These are phyloP conservation scores for Leccinum ponderosum DNA, from an alignment of 1,284 basidiomycete genomes.

Conservation along the genomic window DNA sequence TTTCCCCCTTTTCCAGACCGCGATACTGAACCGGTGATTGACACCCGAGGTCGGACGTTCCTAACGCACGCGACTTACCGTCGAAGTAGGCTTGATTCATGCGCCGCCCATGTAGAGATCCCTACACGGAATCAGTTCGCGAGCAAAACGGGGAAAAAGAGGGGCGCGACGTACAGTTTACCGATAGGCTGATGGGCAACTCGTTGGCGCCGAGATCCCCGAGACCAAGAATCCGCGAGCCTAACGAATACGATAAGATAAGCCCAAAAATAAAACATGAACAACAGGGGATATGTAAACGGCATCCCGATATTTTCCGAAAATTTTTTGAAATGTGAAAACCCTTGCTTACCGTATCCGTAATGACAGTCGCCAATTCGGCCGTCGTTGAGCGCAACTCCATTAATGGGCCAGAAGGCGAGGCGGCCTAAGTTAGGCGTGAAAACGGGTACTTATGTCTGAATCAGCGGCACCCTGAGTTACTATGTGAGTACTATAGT, in stretches of 20 bases:
- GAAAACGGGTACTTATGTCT: no score
- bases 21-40: slow-evolving; percentile 82
- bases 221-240: slow-evolving; percentile 78
- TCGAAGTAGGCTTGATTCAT: slow-evolving; percentile 54
- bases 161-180: slow-evolving; percentile 56
- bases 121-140: slow-evolving; percentile 26
- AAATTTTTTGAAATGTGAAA: background rate
- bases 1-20: slow-evolving; percentile 55
- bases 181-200: slow-evolving; percentile 77
- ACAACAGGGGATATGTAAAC: background rate
- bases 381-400: slow-evolving; percentile 38
- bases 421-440: slow-evolving; percentile 28
- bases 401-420: slow-evolving; percentile 52
- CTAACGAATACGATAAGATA: background rate
- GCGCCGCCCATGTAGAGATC: slow-evolving; percentile 78
- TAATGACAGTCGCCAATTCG: slow-evolving; percentile 77
- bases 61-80: slow-evolving; percentile 33
- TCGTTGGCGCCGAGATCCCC: slow-evolving; percentile 77
- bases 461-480: no score
- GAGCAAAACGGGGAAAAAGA: background rate
- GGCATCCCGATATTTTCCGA: background rate
- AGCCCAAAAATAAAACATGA: background rate
- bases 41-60: slow-evolving; percentile 44
- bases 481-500: no score
- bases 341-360: slow-evolving; percentile 49